Percentiles rank a stretch among this genome's conserved stretches.
Evolutionary conservation across 31 red algal species (phyloP).

Genomic region (Porphyra umbilicalis): DNA sequence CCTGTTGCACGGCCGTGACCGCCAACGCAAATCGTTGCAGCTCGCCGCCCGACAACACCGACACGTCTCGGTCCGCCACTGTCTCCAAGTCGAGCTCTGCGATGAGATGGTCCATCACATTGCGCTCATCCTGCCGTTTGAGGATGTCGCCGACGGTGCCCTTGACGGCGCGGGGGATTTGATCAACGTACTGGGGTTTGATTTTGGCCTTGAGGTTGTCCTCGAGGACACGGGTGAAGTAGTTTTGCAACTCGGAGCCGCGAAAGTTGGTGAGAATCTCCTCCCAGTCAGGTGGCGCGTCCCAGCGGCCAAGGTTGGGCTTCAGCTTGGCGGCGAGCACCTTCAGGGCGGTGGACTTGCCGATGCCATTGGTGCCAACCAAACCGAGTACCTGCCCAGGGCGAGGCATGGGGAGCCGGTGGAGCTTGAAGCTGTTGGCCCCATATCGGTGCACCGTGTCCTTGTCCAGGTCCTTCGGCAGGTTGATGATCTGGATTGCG

Average conservation of each 20-base stretch:
- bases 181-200: conserved; percentile 99
- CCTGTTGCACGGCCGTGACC: conserved; percentile 72
- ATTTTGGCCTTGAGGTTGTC: conserved; percentile 93
- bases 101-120: conserved; percentile 45
- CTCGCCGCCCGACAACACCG: conserved; percentile 84
- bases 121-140: conserved; percentile 65
- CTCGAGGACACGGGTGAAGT: conserved; percentile 83
- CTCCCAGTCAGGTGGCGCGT: conserved; percentile 89
- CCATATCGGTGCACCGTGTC: conserved; percentile 92
- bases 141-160: conserved; percentile 68
- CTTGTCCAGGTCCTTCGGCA: conserved; percentile 94
- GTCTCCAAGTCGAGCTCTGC: conserved; percentile 52
- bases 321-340: conserved; percentile 89
- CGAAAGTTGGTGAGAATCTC: conserved; percentile 97
- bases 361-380: conserved; percentile 96
- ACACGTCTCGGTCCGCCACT: conserved; percentile 78
- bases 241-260: conserved; percentile 95
- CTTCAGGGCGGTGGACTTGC: conserved; percentile 92
- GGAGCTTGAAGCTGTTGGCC: conserved; percentile 94
- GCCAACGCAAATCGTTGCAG: conserved; percentile 89
- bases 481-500: conserved; percentile 98
- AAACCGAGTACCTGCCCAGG: conserved; percentile 94
- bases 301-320: conserved; percentile 86
- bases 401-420: conserved; percentile 88
- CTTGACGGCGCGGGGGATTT: conserved; percentile 79